A percentile compares a stretch with the other conserved stretches of the same genome.
These are phyloP conservation scores for Cladosporium halotolerans DNA, from an alignment of 2,329 filamentous ascomycete genomes.

Conservation along the genomic window DNA sequence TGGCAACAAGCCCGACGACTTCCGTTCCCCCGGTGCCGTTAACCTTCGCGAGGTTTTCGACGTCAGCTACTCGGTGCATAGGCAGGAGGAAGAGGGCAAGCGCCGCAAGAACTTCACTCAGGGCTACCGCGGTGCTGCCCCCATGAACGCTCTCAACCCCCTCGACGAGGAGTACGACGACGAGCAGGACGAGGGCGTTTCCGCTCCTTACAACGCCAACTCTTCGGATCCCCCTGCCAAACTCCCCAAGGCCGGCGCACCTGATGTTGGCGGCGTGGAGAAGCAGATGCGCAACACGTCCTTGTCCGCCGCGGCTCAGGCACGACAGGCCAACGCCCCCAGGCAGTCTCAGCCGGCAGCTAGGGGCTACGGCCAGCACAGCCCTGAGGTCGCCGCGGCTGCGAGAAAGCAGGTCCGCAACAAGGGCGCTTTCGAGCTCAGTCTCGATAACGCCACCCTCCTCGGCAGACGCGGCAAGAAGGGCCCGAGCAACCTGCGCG, in stretches of 20 bases:
- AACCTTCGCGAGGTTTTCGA: conserved; percentile 97
- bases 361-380: conserved; percentile 83
- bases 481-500: conserved; percentile 40
- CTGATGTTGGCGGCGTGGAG: conserved; percentile 68
- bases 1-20: conserved; percentile 62
- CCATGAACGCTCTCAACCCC: conserved; percentile 59
- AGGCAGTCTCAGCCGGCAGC: conserved; percentile 38
- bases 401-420: conserved; percentile 74
- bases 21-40: conserved; percentile 89
- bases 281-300: conserved; percentile 81
- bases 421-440: conserved; percentile 85
- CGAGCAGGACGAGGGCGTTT: conserved; percentile 56
- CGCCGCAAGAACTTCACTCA: conserved; percentile 76
- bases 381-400: conserved; percentile 72
- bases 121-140: conserved; percentile 58
- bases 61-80: conserved; percentile 93
- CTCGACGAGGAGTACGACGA: conserved; percentile 60
- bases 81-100: conserved; percentile 93
- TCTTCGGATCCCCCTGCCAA: conserved; percentile 51
- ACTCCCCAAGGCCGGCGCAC: conserved; percentile 56
- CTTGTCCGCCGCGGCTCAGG: conserved; percentile 60
- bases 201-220: conserved; percentile 45
- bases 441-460: conserved; percentile 81
- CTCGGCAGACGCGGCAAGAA: conserved; percentile 64
- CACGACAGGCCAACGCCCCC: conserved; percentile 45